A percentile compares a stretch with the other conserved stretches of the same genome.
Conservation (phyloP, 2,329 filamentous ascomycete species). For the Penicillium sp. region DNA sequence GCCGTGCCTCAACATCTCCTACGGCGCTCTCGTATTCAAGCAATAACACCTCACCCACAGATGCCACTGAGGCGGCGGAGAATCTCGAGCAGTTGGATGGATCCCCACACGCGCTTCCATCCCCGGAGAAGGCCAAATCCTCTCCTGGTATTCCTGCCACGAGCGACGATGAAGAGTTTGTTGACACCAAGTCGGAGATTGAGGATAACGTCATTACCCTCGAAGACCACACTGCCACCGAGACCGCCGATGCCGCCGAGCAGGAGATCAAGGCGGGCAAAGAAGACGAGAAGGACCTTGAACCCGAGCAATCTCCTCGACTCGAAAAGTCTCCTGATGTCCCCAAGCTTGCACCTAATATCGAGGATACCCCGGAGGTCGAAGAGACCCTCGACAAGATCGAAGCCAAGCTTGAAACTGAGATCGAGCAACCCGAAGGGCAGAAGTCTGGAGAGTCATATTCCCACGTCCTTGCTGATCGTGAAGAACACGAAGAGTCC, state of each 20-base stretch:
- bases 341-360: background rate
- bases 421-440: constrained; percentile 1
- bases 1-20: constrained; percentile 26
- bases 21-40: constrained; percentile 28
- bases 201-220: constrained; percentile 8
- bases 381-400: constrained; percentile 11
- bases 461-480: background rate
- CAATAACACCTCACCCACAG: constrained; percentile 25
- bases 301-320: background rate
- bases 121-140: constrained; percentile 18
- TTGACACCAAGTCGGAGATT: constrained; percentile 26
- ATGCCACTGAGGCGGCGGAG: constrained; percentile 19
- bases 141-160: constrained; percentile 17
- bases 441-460: background rate
- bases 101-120: constrained; percentile 11
- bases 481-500: background rate
- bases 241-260: background rate
- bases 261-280: background rate
- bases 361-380: constrained; percentile 2
- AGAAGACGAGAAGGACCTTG: background rate
- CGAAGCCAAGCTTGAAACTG: constrained; percentile 4
- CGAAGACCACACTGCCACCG: background rate
- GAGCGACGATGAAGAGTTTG: constrained; percentile 29
- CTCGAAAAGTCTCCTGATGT: background rate
- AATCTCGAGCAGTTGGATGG: constrained; percentile 20